Conservation (phyloP, 257 asterid species). For the Coffea canephora region DNA sequence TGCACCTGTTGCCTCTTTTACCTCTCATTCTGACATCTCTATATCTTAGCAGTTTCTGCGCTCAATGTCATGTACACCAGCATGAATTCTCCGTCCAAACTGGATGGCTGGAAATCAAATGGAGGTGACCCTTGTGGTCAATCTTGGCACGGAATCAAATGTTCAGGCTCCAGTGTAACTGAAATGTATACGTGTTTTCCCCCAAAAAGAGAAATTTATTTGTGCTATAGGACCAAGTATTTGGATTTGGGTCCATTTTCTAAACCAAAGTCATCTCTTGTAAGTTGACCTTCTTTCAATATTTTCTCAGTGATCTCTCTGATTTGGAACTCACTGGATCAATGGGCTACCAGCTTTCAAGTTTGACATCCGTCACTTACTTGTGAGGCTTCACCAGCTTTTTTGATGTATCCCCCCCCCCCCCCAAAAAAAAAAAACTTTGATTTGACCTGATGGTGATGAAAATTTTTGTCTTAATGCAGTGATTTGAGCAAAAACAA, state of each 20-base stretch:
- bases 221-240: background rate
- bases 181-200: slow-evolving; percentile 47
- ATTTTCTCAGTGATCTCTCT: slow-evolving; percentile 19
- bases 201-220: background rate
- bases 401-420: slow-evolving; percentile 4
- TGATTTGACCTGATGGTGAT: slow-evolving; percentile 26
- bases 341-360: slow-evolving; percentile 47
- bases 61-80: slow-evolving; percentile 53
- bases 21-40: background rate
- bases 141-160: slow-evolving; percentile 69
- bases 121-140: slow-evolving; percentile 88
- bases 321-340: slow-evolving; percentile 48
- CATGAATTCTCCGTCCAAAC: slow-evolving; percentile 65
- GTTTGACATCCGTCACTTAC: slow-evolving; percentile 42
- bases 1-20: background rate
- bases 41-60: slow-evolving; percentile 43
- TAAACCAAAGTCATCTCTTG: background rate
- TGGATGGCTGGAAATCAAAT: slow-evolving; percentile 58
- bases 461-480: slow-evolving; percentile 43
- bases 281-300: background rate
- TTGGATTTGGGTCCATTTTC: background rate
- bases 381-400: slow-evolving; percentile 46
- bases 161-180: slow-evolving; percentile 65
- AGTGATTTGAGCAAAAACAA: slow-evolving; percentile 71
- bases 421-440: background rate